A percentile compares a stretch with the other conserved stretches of the same genome.
phyloP scores from a whole-genome alignment of 352 stramenopile species.

The Phytophthora cryptogea region DNA sequence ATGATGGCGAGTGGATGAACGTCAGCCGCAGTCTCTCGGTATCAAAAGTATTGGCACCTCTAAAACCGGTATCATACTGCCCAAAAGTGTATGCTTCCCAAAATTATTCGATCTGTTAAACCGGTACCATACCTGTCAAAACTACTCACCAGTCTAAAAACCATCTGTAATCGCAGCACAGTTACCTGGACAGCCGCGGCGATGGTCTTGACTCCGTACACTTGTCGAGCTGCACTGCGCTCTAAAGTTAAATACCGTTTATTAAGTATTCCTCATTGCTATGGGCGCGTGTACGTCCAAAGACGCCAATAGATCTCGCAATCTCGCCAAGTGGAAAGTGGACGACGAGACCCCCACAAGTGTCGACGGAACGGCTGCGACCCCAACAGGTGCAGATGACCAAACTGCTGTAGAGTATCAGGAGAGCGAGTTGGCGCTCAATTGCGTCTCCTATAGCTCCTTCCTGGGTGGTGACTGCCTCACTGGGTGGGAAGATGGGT shows the following conservation, averaged over 20 bases:
- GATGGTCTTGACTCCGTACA: neutral
- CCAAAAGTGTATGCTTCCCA: neutral
- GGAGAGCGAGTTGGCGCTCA: conserved; percentile 48
- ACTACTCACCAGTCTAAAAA: neutral
- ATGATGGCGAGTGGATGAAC: conserved; percentile 23
- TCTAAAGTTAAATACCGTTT: neutral
- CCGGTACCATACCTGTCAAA: neutral
- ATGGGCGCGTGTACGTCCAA: conserved; percentile 66
- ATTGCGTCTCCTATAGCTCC: conserved; percentile 49
- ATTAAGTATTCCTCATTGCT: neutral
- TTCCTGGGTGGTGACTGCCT: conserved; percentile 41
- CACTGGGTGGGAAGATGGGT: conserved; percentile 76
- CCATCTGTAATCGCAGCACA: conserved; percentile 17
- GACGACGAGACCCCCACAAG: conserved; percentile 27
- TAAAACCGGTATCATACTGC: neutral
- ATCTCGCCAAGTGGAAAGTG: conserved; percentile 56
- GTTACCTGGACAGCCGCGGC: conserved; percentile 23
- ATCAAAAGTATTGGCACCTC: conserved; percentile 3
- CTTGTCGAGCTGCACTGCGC: neutral
- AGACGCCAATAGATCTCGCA: conserved; percentile 23
- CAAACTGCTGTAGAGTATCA: conserved; percentile 10
- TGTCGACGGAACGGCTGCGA: conserved; percentile 20
- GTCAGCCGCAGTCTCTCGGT: neutral
- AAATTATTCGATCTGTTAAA: neutral
- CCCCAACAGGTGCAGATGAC: conserved; percentile 15